These are phyloP conservation scores for Lupinus albus DNA, from an alignment of 306 rosid genomes.

Conservation along the genomic window DNA sequence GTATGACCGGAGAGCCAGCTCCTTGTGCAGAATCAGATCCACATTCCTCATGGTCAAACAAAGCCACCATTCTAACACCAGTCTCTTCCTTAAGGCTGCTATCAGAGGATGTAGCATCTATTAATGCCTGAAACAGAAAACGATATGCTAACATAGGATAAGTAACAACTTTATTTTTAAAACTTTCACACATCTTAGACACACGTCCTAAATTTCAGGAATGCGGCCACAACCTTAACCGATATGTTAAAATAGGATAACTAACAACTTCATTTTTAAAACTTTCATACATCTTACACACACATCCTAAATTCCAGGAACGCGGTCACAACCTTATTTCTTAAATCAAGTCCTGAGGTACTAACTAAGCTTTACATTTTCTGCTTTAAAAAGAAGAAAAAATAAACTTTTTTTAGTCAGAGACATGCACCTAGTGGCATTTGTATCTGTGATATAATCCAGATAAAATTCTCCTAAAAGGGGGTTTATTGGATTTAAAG, in stretches of 20 bases:
- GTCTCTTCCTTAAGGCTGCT: slow-evolving; percentile 70
- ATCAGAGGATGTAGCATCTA: slow-evolving; percentile 71
- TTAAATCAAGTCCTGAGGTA: slow-evolving; percentile 3
- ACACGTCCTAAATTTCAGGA: slow-evolving; percentile 19
- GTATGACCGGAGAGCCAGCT: slow-evolving; percentile 84
- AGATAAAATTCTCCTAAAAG: neutral
- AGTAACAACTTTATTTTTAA: neutral
- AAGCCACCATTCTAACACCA: slow-evolving; percentile 82
- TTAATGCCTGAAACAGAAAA: slow-evolving; percentile 60
- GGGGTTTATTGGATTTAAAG: slow-evolving; percentile 2
- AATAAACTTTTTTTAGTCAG: neutral
- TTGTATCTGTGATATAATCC: slow-evolving; percentile 2
- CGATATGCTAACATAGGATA: slow-evolving; percentile 27
- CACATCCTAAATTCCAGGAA: slow-evolving; percentile 25
- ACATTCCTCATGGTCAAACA: slow-evolving; percentile 88
- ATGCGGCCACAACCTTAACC: neutral
- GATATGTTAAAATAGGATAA: no score
- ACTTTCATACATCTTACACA: slow-evolving; percentile 13
- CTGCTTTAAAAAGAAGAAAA: neutral
- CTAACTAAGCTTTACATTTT: neutral
- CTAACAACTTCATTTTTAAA: slow-evolving; percentile 1
- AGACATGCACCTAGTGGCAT: slow-evolving; percentile 4
- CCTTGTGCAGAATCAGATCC: slow-evolving; percentile 84
- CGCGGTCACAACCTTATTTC: neutral
- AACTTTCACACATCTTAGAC: slow-evolving; percentile 12